phyloP scores from a whole-genome alignment of 1,284 basidiomycete genomes.

The Erythrobasidium hasegawianum region DNA sequence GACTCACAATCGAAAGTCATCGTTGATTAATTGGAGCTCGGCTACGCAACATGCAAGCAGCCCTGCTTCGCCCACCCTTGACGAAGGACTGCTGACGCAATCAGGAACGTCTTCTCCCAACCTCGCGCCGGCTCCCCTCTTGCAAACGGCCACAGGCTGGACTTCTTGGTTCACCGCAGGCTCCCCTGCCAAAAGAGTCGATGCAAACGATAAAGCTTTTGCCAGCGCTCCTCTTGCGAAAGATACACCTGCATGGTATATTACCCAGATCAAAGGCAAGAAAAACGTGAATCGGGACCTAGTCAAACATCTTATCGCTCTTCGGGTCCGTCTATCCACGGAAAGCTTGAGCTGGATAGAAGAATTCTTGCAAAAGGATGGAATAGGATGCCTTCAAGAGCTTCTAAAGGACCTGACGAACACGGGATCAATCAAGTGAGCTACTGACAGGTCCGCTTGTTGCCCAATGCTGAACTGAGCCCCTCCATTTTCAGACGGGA shows the following conservation, averaged over 20 bases:
- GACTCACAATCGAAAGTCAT: too few species aligned
- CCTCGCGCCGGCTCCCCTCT: constrained; percentile 3
- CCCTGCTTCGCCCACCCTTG: background rate
- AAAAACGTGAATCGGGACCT: constrained; percentile 61
- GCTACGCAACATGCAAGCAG: too few species aligned
- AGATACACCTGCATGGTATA: constrained; percentile 44
- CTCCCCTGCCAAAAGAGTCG: constrained; percentile 48
- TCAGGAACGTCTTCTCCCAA: too few species aligned
- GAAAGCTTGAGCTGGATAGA: constrained; percentile 73
- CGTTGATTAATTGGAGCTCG: too few species aligned
- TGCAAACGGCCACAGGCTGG: constrained; percentile 37
- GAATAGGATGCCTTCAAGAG: constrained; percentile 62
- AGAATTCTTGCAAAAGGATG: constrained; percentile 64
- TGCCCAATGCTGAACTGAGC: too few species aligned
- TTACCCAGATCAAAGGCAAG: constrained; percentile 50
- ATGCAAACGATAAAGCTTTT: background rate
- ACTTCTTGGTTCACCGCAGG: constrained; percentile 54
- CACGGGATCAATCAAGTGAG: constrained; percentile 14
- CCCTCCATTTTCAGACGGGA: too few species aligned
- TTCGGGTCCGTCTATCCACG: constrained; percentile 82
- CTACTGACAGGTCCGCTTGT: background rate
- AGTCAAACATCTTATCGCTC: constrained; percentile 70
- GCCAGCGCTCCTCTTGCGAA: constrained; percentile 46
- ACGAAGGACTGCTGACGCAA: background rate
- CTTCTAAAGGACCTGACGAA: constrained; percentile 52